Conservation (phyloP, 768 basidiomycete genomes). For the Cytidiella melzeri region DNA sequence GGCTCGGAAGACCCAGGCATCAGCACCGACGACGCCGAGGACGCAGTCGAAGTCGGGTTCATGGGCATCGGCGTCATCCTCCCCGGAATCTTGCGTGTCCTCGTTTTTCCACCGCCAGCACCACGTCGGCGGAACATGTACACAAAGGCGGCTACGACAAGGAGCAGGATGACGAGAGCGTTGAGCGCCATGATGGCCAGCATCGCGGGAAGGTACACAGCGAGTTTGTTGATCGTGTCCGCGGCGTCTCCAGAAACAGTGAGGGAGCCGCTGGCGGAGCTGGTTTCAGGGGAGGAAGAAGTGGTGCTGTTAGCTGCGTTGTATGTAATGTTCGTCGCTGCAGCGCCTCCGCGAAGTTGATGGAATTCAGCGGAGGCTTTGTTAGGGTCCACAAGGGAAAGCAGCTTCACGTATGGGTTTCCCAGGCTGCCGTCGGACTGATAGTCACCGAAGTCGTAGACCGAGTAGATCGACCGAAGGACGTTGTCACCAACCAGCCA, state of each 20-base stretch:
- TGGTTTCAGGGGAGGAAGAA: conserved; percentile 11
- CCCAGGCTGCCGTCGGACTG: conserved; percentile 59
- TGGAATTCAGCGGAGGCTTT: conserved; percentile 71
- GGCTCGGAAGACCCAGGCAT: conserved; percentile 28
- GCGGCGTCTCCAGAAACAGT: conserved; percentile 53
- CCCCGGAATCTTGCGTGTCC: conserved; percentile 33
- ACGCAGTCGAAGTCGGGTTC: conserved; percentile 27
- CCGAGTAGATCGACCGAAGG: conserved; percentile 73
- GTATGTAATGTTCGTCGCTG: conserved; percentile 66
- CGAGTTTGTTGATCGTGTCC: conserved; percentile 55
- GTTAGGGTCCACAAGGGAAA: conserved; percentile 63
- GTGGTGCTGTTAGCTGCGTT: conserved; percentile 38
- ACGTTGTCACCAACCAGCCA: conserved; percentile 82
- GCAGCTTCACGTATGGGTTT: conserved; percentile 70
- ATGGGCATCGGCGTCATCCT: conserved; percentile 55
- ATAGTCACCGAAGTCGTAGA: conserved; percentile 84
- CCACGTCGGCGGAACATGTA: conserved; percentile 44
- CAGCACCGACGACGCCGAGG: conserved; percentile 13
- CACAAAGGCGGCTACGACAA: conserved; percentile 47
- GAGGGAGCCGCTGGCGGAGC: conserved; percentile 40
- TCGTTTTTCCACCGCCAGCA: conserved; percentile 28
- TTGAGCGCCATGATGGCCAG: conserved; percentile 75
- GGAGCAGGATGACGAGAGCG: conserved; percentile 56
- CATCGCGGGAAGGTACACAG: conserved; percentile 64
- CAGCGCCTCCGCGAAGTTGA: conserved; percentile 53